Evolutionary conservation across 345 rosid genomes (phyloP).

Genomic region (Pugionium dolabratum): DNA sequence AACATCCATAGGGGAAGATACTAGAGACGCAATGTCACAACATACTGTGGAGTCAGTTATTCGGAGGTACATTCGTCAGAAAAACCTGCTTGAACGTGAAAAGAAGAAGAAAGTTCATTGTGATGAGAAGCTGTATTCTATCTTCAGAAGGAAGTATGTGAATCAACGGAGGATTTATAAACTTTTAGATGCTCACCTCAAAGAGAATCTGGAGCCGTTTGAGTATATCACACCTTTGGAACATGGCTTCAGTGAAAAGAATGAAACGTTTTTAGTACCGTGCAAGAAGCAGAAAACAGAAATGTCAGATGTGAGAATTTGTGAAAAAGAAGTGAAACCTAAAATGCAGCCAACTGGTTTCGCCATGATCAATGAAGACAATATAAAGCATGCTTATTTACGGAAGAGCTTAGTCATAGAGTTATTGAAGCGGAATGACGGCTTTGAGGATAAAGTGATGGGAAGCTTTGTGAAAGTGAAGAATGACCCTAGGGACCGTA

Average conservation of each 20-base stretch:
- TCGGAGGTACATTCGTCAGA: conserved; percentile 37
- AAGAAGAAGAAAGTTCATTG: conserved; percentile 46
- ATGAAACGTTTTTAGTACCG: conserved; percentile 8
- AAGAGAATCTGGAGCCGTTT: conserved; percentile 39
- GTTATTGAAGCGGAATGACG: conserved; percentile 40
- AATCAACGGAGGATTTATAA: conserved; percentile 33
- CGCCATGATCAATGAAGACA: conserved; percentile 49
- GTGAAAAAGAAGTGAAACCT: conserved; percentile 30
- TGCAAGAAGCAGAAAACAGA: conserved; percentile 42
- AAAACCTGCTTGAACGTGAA: conserved; percentile 37
- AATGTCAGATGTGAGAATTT: background rate
- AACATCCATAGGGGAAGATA: conserved; percentile 48
- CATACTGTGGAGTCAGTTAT: conserved; percentile 43
- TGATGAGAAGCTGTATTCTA: conserved; percentile 48
- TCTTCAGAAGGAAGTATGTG: conserved; percentile 48
- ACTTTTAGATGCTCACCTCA: conserved; percentile 45
- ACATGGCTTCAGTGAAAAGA: conserved; percentile 25
- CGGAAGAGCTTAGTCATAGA: conserved; percentile 51
- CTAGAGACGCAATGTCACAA: conserved; percentile 42
- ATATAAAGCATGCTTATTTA: conserved; percentile 56
- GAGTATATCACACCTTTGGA: conserved; percentile 33
- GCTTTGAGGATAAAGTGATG: conserved; percentile 46
- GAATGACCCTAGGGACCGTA: conserved; percentile 39
- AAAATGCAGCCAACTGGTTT: conserved; percentile 40
- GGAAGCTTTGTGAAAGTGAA: conserved; percentile 65